Percentiles rank a stretch among this genome's conserved stretches.
Evolutionary conservation across 2,329 filamentous ascomycete genomes (phyloP).

Genomic region (Alternaria alternata): DNA sequence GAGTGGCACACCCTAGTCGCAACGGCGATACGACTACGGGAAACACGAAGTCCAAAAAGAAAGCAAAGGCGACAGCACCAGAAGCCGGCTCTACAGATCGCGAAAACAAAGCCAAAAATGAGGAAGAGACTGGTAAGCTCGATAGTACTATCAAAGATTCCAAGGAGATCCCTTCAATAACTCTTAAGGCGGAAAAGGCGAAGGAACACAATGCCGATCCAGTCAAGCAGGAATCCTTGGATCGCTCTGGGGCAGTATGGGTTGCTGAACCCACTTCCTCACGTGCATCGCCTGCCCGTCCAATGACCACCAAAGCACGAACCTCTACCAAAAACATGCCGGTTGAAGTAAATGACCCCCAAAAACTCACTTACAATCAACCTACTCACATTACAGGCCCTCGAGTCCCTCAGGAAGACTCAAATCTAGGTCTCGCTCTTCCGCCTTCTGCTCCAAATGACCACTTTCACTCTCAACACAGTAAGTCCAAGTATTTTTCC

Average conservation of each 20-base stretch:
- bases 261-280: slow-evolving; percentile 10
- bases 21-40: neutral
- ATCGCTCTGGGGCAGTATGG: slow-evolving; percentile 9
- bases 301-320: neutral
- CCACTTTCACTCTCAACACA: neutral
- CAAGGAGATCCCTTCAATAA: slow-evolving; percentile 20
- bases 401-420: neutral
- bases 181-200: slow-evolving; percentile 23
- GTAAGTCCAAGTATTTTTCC: slow-evolving; percentile 1
- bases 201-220: slow-evolving; percentile 1
- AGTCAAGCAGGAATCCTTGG: neutral
- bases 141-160: slow-evolving; percentile 15
- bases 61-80: neutral
- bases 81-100: neutral
- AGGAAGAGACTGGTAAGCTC: slow-evolving; percentile 18
- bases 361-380: neutral
- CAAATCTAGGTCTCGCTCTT: neutral
- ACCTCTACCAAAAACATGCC: slow-evolving; percentile 14
- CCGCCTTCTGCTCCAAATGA: neutral
- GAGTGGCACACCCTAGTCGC: neutral
- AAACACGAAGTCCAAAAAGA: slow-evolving; percentile 7
- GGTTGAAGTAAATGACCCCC: slow-evolving; percentile 7
- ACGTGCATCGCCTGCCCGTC: neutral
- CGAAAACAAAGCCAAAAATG: neutral
- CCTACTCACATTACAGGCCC: slow-evolving; percentile 6